Base-by-base conservation (phyloP, 2,329 filamentous ascomycete genomes). In the Cladosporium colombiae region DNA sequence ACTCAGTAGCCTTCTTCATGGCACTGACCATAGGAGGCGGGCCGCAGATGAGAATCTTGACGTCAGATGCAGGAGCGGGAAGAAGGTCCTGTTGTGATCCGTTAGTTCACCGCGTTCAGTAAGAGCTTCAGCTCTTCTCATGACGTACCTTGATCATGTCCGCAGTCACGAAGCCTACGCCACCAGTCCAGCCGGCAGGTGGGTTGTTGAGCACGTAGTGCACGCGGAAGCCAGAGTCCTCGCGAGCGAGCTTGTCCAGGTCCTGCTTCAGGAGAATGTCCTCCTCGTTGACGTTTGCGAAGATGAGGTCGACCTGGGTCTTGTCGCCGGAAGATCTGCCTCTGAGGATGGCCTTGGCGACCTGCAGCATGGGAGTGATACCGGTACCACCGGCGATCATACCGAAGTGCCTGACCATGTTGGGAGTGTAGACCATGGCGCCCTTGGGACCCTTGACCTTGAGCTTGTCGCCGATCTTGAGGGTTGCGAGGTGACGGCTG, bases 311-410 rank as follows among this genome's bases (percentile, higher is more conserved):
- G 63, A 98, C 88, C 83, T 97, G 84, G 68, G 95, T 99, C 77
- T 83, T 93, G 60, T 88, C 83, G 64, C 88, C 84, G 72, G 81
- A 83, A 67, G 80, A 79, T 63, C 77, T 69, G 13, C 76, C 76
- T 33, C 76, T 68, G 52, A 76, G 87, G 73, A 98, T 93, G 66
- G 94, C 95, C 74, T 93, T 91, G 78, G 97, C 89, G 74, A 99
- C 88, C 83, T 99, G 95, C 69, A 98, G 86, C 95, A 99, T 99
- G 68, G 95, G 95, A 11, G 95, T 98, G 79, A 99, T 98, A 73
- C 95, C 95, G 37, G 95, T 98, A 70, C 95, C 95, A 72, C 95
- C 95, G 70, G 95, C 93, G 77, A 99, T 92, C 95, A 99, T 99
- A 77, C 93, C 95, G 72, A 99, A 96, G 81, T 91, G 91, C 70